Conservation (phyloP, 2,329 filamentous ascomycete genomes). For the Aspergillus jensenii region DNA sequence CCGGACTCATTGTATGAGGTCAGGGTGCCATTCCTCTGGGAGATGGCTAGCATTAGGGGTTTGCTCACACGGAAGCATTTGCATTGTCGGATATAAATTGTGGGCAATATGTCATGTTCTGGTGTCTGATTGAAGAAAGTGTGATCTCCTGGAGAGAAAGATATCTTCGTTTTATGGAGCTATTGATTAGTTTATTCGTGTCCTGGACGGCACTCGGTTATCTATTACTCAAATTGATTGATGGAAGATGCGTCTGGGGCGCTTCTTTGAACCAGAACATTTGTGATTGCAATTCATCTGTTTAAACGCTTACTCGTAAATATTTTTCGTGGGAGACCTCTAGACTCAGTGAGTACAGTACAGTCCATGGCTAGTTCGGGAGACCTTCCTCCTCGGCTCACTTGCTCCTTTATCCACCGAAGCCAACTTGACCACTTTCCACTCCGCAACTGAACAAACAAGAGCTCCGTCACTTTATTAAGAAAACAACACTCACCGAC, state of each 20-base stretch:
- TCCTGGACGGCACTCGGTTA: slow-evolving; percentile 16
- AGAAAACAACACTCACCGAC: slow-evolving; percentile 1
- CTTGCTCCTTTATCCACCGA: slow-evolving; percentile 17
- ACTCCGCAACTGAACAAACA: slow-evolving; percentile 6
- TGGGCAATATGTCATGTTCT: slow-evolving; percentile 11
- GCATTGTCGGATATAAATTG: slow-evolving; percentile 21
- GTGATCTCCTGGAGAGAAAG: slow-evolving; percentile 9
- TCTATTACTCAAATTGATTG: slow-evolving; percentile 20
- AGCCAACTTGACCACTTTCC: slow-evolving; percentile 26
- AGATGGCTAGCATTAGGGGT: slow-evolving; percentile 22
- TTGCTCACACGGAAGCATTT: slow-evolving; percentile 17
- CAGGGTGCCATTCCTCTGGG: slow-evolving; percentile 15
- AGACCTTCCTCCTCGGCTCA: slow-evolving; percentile 14
- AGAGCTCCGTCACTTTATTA: background rate
- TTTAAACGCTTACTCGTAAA: background rate
- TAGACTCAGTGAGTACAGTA: background rate
- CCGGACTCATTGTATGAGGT: slow-evolving; percentile 14
- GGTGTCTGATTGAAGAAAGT: slow-evolving; percentile 3
- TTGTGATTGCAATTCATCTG: background rate
- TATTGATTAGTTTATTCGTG: slow-evolving; percentile 7
- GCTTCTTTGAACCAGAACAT: slow-evolving; percentile 13
- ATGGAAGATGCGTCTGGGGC: slow-evolving; percentile 22
- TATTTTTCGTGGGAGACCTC: no score
- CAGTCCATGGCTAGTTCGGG: slow-evolving; percentile 1
- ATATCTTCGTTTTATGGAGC: slow-evolving; percentile 1